phyloP scores from a whole-genome alignment of 208 protist genomes.

The Acanthamoeba sp. region DNA sequence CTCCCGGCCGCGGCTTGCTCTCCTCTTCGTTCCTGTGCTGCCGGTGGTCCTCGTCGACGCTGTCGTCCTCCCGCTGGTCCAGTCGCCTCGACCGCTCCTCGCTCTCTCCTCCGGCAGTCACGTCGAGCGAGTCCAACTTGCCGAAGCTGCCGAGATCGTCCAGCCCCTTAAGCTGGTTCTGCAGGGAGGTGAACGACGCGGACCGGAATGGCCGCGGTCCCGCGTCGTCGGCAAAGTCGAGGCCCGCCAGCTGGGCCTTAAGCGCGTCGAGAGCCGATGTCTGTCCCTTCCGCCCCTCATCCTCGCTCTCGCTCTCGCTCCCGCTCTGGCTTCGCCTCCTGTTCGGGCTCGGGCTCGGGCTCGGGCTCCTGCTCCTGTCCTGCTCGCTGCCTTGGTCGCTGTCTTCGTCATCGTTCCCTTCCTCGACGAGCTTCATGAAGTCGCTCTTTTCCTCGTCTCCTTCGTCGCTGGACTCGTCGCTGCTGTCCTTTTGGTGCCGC shows the following conservation, averaged over 20 bases:
- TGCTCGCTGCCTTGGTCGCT: neutral
- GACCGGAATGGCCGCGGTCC: neutral
- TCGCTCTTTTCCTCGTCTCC: neutral
- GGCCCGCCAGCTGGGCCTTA: conserved; percentile 25
- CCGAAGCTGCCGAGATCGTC: neutral
- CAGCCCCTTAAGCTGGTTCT: neutral
- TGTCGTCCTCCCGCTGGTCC: neutral
- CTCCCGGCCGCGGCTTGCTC: neutral
- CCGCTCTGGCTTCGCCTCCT: neutral
- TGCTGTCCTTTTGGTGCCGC: neutral
- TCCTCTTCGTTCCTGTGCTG: neutral
- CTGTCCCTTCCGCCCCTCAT: neutral
- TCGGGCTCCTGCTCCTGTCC: neutral
- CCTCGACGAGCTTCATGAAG: conserved; percentile 25
- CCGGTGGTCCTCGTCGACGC: neutral
- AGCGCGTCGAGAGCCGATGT: neutral
- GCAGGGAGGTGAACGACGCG: neutral
- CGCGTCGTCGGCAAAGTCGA: neutral
- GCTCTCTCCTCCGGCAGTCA: neutral
- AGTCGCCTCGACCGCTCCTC: neutral
- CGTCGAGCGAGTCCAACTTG: neutral
- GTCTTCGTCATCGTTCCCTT: neutral
- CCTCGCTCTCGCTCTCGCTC: neutral
- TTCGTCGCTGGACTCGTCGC: neutral
- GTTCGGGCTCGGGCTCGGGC: neutral